Evolutionary conservation across 345 rosid species (phyloP), one percentile per base, ranked within the genome.

Genomic region (Ceriops tagal): DNA sequence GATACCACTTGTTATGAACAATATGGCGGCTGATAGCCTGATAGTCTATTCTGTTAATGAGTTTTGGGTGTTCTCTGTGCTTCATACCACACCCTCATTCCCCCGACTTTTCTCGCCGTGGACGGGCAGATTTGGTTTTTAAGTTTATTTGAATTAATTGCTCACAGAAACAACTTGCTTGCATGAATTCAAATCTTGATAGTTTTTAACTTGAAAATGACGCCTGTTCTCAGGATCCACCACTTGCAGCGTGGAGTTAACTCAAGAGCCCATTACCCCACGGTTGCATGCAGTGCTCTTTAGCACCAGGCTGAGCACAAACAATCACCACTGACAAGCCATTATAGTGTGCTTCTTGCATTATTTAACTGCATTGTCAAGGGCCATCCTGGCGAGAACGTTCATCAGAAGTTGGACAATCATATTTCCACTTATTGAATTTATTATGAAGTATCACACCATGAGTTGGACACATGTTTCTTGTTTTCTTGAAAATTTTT

Each of bases 291-390:
- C 99, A 95, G 68, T 92, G 99, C 18, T 87, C 92, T 68, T 95
- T 97, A 0, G 96, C 99, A 71, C 89, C 96, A 0, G 92, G 92
- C 78, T 92, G 99, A 66, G 92, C 79, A 62, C 97, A 95, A 37
- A 90, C 86, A 39, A 95, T 95, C 61, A 95, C 97, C 65, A 92
- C 97, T 0, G 99, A 80, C 71, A 86, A 28, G 30, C 92, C 99
- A 67, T 90, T 95, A 80, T 82, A 43, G 72, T 95, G 96, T 30
- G 99, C 99, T 80, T 88, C 99, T 84, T 95, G 96, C 97, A 95
- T 92, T 65, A 92, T 85, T 95, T 95, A 28, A 91, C 93, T 0
- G 97, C 97, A 59, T 79, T 92, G 83, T 89, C 99, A 18, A 92
- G 74, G 7, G 97, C 88, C 99, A 92, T 95, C 11, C 96, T 91